Percentiles rank a stretch among this genome's conserved stretches.
Evolutionary conservation across 768 basidiomycete genomes (phyloP).

Genomic region (Trametes cubensis): DNA sequence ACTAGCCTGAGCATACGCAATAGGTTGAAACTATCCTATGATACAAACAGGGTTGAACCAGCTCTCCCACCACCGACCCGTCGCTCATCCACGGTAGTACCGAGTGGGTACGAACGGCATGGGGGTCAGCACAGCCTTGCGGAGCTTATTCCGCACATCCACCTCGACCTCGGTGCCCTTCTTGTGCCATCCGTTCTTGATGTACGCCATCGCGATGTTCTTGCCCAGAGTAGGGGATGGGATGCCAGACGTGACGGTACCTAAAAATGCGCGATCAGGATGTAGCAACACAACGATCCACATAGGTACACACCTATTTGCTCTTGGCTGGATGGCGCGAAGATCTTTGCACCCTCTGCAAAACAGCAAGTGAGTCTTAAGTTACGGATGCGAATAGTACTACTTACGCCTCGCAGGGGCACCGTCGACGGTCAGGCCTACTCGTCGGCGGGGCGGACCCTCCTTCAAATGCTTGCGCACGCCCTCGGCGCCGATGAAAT

Average conservation of each 20-base stretch:
- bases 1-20: no score
- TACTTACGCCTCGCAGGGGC: conserved; percentile 81
- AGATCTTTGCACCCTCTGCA: conserved; percentile 79
- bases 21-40: no score
- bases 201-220: conserved; percentile 97
- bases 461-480: conserved; percentile 79
- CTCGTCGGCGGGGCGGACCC: conserved; percentile 74
- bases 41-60: no score
- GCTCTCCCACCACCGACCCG: conserved; percentile 9
- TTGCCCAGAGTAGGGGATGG: conserved; percentile 87
- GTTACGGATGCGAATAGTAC: not conserved
- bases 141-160: conserved; percentile 79
- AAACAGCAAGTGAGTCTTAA: conserved; percentile 9
- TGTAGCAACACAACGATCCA: not conserved
- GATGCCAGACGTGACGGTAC: conserved; percentile 89
- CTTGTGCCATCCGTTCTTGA: conserved; percentile 81
- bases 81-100: conserved; percentile 69
- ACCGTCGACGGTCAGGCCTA: conserved; percentile 81
- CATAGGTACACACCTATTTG: conserved; percentile 55
- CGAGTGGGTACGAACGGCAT: conserved; percentile 89
- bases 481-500: conserved; percentile 78
- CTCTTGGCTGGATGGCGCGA: conserved; percentile 54
- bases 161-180: conserved; percentile 86
- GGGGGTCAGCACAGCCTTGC: conserved; percentile 70
- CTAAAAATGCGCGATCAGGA: conserved; percentile 37